Base-by-base conservation (phyloP, 768 basidiomycete genomes). In the Tulasnella calospora region DNA sequence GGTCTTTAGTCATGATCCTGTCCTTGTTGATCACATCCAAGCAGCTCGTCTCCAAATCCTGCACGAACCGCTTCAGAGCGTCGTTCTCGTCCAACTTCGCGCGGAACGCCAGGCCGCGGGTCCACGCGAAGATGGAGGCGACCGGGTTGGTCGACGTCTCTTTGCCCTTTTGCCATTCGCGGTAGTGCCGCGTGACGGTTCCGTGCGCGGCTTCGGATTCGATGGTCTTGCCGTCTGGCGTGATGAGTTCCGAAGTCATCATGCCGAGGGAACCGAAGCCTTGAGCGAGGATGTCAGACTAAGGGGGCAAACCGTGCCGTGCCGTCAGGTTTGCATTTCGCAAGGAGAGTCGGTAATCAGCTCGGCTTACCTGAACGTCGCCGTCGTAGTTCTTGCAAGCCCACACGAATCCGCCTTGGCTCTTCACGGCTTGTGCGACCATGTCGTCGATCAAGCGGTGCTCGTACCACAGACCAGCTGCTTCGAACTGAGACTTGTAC, bases 71-170 rank as follows among this genome's bases (percentile, higher is more conserved):
- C 74, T 85, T 86, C 38, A 99, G 89, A 44, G 87, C 87, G 30
- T 89, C 89, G 83, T 97, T 99, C 55, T 86, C 86, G 83, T 99
- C 97, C 41, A 98, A 88, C 87, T 94, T 95, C 80, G 96, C 96
- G 81, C 96, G 92, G 86, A 95, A 95, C 76, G 94, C 86, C 57
- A 99, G 88, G 0, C 97, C 97, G 70, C 98, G 91, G 21, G 97
- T 99, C 97, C 97, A 99, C 10, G 97, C 97, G 82, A 96, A 99
- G 87, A 99, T 98, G 78, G 94, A 95, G 69, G 97, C 97, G 81
- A 99, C 96, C 55, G 97, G 96, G 89, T 99, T 99, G 71, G 97
- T 99, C 78, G 94, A 96, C 15, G 97, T 99, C 87, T 99, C 98
- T 79, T 92, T 91, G 73, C 97, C 97, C 87, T 98, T 97, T 85